These are phyloP conservation scores for Spathaspora jeffriesii DNA, from an alignment of 1,139 yeast genomes.

Conservation along the genomic window DNA sequence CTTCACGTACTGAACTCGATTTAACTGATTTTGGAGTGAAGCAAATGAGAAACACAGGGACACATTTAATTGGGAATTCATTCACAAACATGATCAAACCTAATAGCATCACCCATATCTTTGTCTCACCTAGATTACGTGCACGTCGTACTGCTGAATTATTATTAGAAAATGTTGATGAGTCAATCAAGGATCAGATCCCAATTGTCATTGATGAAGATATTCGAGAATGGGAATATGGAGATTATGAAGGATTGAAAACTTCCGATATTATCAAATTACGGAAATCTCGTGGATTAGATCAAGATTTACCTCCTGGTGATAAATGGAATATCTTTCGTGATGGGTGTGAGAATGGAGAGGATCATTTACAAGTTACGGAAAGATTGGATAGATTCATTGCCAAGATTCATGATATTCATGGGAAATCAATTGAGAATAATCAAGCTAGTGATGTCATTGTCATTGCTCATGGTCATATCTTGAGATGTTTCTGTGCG, in stretches of 20 bases:
- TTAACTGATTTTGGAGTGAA: slow-evolving; percentile 76
- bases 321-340: slow-evolving; percentile 82
- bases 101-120: slow-evolving; percentile 56
- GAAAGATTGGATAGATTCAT: slow-evolving; percentile 72
- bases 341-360: slow-evolving; percentile 95
- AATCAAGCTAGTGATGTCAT: slow-evolving; percentile 67
- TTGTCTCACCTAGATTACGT: slow-evolving; percentile 78
- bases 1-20: slow-evolving; percentile 80
- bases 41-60: slow-evolving; percentile 77
- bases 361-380: slow-evolving; percentile 62
- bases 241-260: slow-evolving; percentile 86
- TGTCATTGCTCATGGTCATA: slow-evolving; percentile 93
- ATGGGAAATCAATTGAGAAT: slow-evolving; percentile 55
- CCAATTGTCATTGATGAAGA: slow-evolving; percentile 60
- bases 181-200: slow-evolving; percentile 44
- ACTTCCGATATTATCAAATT: slow-evolving; percentile 65
- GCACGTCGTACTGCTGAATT: slow-evolving; percentile 74
- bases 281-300: slow-evolving; percentile 65
- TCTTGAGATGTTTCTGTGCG: slow-evolving; percentile 84
- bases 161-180: slow-evolving; percentile 50
- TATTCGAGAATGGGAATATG: slow-evolving; percentile 93
- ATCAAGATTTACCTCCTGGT: slow-evolving; percentile 22
- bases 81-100: slow-evolving; percentile 65
- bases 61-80: slow-evolving; percentile 58
- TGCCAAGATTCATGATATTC: slow-evolving; percentile 60